Base-by-base conservation (phyloP, 208 protist species). In the Acanthamoeba healyi region DNA sequence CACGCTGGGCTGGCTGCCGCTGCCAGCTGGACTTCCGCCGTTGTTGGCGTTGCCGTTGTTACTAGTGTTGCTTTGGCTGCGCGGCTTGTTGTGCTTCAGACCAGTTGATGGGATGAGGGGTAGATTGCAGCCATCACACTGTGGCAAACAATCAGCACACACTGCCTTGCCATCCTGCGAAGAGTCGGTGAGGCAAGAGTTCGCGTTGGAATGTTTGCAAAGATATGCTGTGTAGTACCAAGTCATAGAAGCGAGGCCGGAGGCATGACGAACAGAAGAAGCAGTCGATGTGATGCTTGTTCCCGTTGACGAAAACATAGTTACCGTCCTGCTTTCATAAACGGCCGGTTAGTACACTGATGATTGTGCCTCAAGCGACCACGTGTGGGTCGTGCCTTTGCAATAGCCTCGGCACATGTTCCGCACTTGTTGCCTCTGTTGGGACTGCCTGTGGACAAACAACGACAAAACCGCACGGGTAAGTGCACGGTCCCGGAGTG, bases 111-210 rank as follows among this genome's bases (percentile, higher is more conserved):
- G 77, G 29, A 86, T 26, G n/a, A 86, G 29, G 17, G 77, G 44
- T 24, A 86, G 77, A 38, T 10, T 38, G 46, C 77, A 86, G 38
- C 77, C 77, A 22, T 51, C 77, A 44, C 77, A 86, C 46, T 58
- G 77, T n/a, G 77, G 77, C 77, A 86, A 58, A 29, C 77, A 86
- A 6, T 86, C 77, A 2, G n/a, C 32, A 26, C 77, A 86, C 40
- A 86, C 46, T 44, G 42, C 10, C 44, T 86, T 86, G 0, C 44
- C 77, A 1, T 86, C 77, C 77, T 86, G 77, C 1, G 17, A 34
- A 19, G n/a, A 36, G 61, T 70, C 6, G 61, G 22, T 46, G 38
- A 14, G 36, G 34, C 70, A 9, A n/a, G 54, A 15, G 22, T 61
- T 5, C 22, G 17, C 26, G 51, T 1, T n/a, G n/a, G 17, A 26